phyloP scores from a whole-genome alignment of 139 green algal genomes.

The Asterochloris sp. region DNA sequence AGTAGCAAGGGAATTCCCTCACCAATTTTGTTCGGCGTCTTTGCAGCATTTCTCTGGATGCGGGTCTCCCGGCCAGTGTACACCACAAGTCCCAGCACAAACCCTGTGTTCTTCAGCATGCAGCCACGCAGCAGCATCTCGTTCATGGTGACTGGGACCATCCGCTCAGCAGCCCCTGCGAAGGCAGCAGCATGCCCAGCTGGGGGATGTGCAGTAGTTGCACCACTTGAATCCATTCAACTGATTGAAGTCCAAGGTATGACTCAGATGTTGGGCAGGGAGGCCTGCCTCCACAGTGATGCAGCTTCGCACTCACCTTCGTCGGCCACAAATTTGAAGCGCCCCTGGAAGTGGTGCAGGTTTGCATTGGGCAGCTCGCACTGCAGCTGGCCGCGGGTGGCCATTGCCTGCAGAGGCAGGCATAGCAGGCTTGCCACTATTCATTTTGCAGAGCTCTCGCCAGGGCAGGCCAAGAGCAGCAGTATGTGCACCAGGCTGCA shows the following conservation, averaged over 20 bases:
- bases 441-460: background rate
- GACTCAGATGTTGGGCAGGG: too few species aligned
- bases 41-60: slow-evolving; percentile 72
- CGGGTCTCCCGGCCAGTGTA: slow-evolving; percentile 81
- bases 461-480: background rate
- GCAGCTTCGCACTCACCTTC: background rate
- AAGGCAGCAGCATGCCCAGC: too few species aligned
- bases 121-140: slow-evolving; percentile 71
- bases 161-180: too few species aligned
- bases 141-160: slow-evolving; percentile 53
- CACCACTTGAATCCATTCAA: too few species aligned
- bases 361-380: slow-evolving; percentile 84
- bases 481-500: background rate
- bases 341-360: slow-evolving; percentile 79
- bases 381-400: slow-evolving; percentile 35
- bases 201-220: too few species aligned
- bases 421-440: background rate
- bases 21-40: slow-evolving; percentile 58
- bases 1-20: background rate
- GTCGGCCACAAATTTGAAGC: slow-evolving; percentile 19
- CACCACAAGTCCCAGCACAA: slow-evolving; percentile 68
- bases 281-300: too few species aligned
- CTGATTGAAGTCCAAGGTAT: too few species aligned
- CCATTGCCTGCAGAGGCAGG: slow-evolving; percentile 25
- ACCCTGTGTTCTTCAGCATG: slow-evolving; percentile 37